Evolutionary conservation across 1,284 basidiomycete genomes (phyloP).

Genomic region (Cryptococcus deneoformans): DNA sequence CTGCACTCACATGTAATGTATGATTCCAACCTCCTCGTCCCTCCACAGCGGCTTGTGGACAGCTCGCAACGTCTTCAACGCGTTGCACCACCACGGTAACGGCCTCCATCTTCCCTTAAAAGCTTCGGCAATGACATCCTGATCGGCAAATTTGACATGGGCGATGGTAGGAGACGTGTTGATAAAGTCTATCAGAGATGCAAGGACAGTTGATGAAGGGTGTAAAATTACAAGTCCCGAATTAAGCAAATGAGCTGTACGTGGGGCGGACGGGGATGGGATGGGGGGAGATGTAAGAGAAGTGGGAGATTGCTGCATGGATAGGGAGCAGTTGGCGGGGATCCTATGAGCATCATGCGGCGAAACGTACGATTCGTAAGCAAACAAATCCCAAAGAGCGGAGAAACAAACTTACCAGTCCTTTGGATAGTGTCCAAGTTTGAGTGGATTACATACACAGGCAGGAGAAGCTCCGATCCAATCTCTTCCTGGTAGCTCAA

Average conservation of each 20-base stretch:
- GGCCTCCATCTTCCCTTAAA: conserved; percentile 60
- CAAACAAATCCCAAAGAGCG: too few species aligned
- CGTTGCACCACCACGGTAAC: conserved; percentile 53
- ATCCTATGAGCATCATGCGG: conserved; percentile 57
- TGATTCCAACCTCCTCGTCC: conserved; percentile 48
- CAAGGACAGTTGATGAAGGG: conserved; percentile 58
- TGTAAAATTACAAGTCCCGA: conserved; percentile 81
- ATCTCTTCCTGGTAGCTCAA: conserved; percentile 59
- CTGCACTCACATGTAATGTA: conserved; percentile 49
- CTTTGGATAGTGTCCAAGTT: conserved; percentile 74
- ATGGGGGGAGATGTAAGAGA: conserved; percentile 46
- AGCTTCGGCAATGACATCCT: conserved; percentile 80
- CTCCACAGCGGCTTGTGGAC: conserved; percentile 50
- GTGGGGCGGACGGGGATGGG: conserved; percentile 58
- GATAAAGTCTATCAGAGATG: conserved; percentile 61
- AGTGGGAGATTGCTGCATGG: conserved; percentile 58
- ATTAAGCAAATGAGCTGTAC: conserved; percentile 77
- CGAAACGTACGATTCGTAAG: neutral
- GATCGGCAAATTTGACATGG: conserved; percentile 81
- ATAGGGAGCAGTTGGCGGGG: conserved; percentile 83
- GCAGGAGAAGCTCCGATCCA: conserved; percentile 83
- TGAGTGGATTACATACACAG: conserved; percentile 85
- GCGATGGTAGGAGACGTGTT: conserved; percentile 65
- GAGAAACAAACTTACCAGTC: conserved; percentile 67
- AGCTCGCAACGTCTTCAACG: conserved; percentile 51